Conservation (phyloP, 768 basidiomycete genomes). For the Suillus alpinus region DNA sequence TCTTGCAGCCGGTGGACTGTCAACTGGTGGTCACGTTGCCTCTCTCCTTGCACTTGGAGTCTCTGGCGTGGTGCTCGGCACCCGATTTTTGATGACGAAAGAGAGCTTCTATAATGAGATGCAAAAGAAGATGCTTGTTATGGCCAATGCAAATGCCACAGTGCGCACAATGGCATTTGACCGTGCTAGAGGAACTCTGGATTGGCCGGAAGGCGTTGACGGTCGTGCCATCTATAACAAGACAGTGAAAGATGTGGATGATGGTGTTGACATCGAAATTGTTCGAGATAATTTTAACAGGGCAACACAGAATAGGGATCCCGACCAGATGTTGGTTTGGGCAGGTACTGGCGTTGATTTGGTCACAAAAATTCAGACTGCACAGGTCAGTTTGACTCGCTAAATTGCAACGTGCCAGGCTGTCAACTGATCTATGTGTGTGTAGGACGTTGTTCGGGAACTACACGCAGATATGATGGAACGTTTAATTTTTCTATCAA, state of each 20-base stretch:
- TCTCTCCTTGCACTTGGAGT: conserved; percentile 65
- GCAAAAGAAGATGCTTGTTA: conserved; percentile 53
- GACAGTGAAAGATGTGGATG: conserved; percentile 56
- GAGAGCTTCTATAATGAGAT: conserved; percentile 57
- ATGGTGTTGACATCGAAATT: conserved; percentile 41
- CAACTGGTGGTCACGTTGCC: conserved; percentile 62
- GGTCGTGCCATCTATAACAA: conserved; percentile 47
- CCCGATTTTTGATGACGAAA: conserved; percentile 67
- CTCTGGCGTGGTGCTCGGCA: conserved; percentile 67
- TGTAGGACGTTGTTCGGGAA: conserved; percentile 55
- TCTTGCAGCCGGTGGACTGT: conserved; percentile 74
- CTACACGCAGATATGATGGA: conserved; percentile 45
- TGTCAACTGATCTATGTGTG: conserved; percentile 8
- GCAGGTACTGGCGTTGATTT: conserved; percentile 64
- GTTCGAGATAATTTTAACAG: conserved; percentile 45
- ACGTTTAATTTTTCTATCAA: conserved; percentile 29
- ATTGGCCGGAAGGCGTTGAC: conserved; percentile 62
- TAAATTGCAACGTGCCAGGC: background rate
- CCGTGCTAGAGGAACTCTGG: conserved; percentile 48
- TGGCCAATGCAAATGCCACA: conserved; percentile 43
- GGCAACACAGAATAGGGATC: conserved; percentile 44
- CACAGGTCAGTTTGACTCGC: conserved; percentile 32
- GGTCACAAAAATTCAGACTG: conserved; percentile 43
- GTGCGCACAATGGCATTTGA: conserved; percentile 67
- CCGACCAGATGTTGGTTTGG: conserved; percentile 59